Conservation (phyloP, 176 grass and related monocot species). For the Rhynchospora pubera region DNA sequence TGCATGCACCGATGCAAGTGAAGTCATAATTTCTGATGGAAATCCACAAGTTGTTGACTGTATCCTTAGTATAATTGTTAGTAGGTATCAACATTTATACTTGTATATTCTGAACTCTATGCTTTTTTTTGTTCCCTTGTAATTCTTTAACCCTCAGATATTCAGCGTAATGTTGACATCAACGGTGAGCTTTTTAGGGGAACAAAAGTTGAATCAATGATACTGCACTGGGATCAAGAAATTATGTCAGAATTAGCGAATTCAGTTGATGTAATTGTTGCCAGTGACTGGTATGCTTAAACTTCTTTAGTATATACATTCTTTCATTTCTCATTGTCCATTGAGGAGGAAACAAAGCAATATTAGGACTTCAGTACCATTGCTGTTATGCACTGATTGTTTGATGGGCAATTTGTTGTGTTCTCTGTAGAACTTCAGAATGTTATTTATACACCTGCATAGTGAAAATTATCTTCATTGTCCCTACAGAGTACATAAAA, state of each 20-base stretch:
- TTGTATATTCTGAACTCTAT: not conserved
- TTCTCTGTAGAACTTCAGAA: not conserved
- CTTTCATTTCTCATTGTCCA: not conserved
- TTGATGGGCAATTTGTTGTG: not conserved
- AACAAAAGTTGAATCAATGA: slow-evolving; percentile 61
- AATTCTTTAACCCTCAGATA: slow-evolving; percentile 73
- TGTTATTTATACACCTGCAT: not conserved
- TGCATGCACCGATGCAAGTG: slow-evolving; percentile 53
- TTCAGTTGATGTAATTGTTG: slow-evolving; percentile 80
- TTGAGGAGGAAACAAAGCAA: not conserved
- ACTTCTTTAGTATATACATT: not conserved
- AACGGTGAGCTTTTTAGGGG: slow-evolving; percentile 57
- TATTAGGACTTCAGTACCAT: not conserved
- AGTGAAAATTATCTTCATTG: not conserved
- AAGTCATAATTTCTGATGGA: slow-evolving; percentile 89
- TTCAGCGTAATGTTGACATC: slow-evolving; percentile 61
- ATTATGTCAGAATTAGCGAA: slow-evolving; percentile 42
- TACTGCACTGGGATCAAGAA: slow-evolving; percentile 69
- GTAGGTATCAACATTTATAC: not conserved
- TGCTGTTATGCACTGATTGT: not conserved
- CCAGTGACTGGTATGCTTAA: slow-evolving; percentile 82
- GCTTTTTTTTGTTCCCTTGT: slow-evolving; percentile 23
- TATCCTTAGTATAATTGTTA: slow-evolving; percentile 53
- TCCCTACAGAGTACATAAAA: not conserved
- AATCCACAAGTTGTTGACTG: slow-evolving; percentile 91